These are phyloP conservation scores for Candida sakaeoensis DNA, from an alignment of 805 yeast genomes.

Conservation along the genomic window DNA sequence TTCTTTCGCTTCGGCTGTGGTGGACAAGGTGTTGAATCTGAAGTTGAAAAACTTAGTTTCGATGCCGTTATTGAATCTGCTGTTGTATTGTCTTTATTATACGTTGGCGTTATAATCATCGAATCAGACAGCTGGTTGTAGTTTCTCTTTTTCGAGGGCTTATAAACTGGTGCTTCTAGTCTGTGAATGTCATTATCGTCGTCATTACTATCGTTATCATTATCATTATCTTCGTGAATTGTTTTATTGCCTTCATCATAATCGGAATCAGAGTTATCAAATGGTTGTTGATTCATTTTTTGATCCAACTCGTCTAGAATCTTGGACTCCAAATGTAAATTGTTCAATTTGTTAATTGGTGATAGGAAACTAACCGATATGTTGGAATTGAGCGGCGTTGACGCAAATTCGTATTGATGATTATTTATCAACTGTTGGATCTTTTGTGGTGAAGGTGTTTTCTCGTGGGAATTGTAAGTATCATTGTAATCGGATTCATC, in stretches of 20 bases:
- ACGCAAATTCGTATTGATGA: conserved; percentile 8
- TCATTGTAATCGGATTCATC: background rate
- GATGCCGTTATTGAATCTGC: background rate
- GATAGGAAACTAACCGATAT: conserved; percentile 22
- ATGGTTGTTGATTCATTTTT: background rate
- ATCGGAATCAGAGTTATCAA: background rate
- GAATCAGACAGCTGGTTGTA: conserved; percentile 7
- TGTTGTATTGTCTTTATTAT: conserved; percentile 8
- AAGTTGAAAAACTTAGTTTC: conserved; percentile 6
- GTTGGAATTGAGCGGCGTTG: conserved; percentile 16
- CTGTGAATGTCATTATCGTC: conserved; percentile 13
- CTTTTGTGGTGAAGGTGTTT: conserved; percentile 10
- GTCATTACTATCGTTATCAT: conserved; percentile 12
- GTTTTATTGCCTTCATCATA: conserved; percentile 5
- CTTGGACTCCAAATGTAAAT: conserved; percentile 26
- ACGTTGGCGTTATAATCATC: conserved; percentile 19
- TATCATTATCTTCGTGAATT: background rate
- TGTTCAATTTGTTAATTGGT: conserved; percentile 33
- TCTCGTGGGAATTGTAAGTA: background rate
- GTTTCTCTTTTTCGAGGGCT: conserved; percentile 6
- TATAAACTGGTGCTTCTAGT: conserved; percentile 4
- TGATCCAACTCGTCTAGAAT: conserved; percentile 14
- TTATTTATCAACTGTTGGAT: background rate
- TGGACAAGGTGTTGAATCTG: conserved; percentile 42
- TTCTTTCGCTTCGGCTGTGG: conserved; percentile 35